phyloP scores from a whole-genome alignment of 352 stramenopile species.

The Pythium brassicae region DNA sequence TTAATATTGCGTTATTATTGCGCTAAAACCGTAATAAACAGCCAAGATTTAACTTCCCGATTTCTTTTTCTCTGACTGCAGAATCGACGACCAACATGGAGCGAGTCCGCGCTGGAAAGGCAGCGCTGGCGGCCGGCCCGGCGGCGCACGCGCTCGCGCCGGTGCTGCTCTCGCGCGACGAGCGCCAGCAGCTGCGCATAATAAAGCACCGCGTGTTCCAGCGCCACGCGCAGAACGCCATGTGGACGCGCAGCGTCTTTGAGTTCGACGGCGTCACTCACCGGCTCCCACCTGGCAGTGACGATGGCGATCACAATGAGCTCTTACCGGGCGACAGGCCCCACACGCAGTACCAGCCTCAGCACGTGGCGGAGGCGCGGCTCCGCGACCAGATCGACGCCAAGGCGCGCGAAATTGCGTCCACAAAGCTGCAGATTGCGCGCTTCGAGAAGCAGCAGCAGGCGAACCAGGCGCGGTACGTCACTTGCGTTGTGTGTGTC shows the following conservation, averaged over 20 bases:
- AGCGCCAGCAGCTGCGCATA: constrained; percentile 41
- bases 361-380: neutral
- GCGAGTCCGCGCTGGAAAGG: constrained; percentile 18
- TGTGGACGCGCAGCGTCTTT: constrained; percentile 42
- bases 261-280: constrained; percentile 13
- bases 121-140: constrained; percentile 31
- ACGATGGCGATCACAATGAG: neutral
- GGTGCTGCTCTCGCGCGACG: constrained; percentile 40
- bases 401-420: constrained; percentile 6
- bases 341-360: neutral
- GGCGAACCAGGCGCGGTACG: constrained; percentile 15
- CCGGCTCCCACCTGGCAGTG: constrained; percentile 2
- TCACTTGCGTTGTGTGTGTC: constrained; percentile 3
- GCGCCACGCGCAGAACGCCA: constrained; percentile 60
- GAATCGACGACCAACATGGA: constrained; percentile 24
- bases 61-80: too few relatives aligned
- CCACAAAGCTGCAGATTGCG: constrained; percentile 15
- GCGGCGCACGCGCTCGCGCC: constrained; percentile 20
- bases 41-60: too few relatives aligned
- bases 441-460: constrained; percentile 16
- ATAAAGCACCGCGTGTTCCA: constrained; percentile 52
- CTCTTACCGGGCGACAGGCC: neutral
- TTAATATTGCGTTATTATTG: too few relatives aligned
- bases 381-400: constrained; percentile 7
- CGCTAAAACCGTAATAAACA: too few relatives aligned